Evolutionary conservation across 202 grass and related monocot species (phyloP), one percentile per base, ranked within the genome.

Genomic region (Carex arenaria): DNA sequence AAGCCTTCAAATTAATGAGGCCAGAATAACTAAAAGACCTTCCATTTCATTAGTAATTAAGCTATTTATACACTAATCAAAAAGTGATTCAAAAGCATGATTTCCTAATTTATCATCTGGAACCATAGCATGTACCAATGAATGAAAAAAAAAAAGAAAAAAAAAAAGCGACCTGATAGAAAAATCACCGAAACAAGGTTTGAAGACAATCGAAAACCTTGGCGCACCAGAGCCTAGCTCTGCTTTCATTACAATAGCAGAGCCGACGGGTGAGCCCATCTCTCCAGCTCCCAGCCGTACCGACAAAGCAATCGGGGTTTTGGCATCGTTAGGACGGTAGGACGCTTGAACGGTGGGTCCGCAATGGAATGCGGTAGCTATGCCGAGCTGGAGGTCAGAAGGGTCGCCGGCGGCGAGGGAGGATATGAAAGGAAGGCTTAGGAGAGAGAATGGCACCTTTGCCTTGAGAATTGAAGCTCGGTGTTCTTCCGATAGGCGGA

Each of bases 171-270:
- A 74, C 71, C 71, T 74, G 71, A 74, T 74, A 30, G 22, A 49
- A 53, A 74, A 74, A 74, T 74, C 47, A 3, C 71, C 71, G 10
- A 74, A 74, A 20, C 71, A 53, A 74, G 71, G 71, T 11, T 28
- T 52, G 71, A 74, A 74, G 22, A 74, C 43, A 17, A 74, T 10
- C 4, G 71, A 84, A 28, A 64, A 80, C 51, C 73, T n/a, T 4
- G 78, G 71, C 10, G 67, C 68, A 42, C 57, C 82, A 61, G 83
- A 43, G 4, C 14, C 85, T 23, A 91, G 23, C 67, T 90, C 88
- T 61, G 81, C 89, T 15, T 49, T 77, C 83, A 91, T 91, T 32
- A 68, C 78, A 23, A 88, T 79, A 52, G 86, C 76, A 10, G 78
- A 87, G 3, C 69, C 55, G 34, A 54, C 5, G 3, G 85, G 40